Percentiles rank a stretch among this genome's conserved stretches.
Evolutionary conservation across 2,329 filamentous ascomycete genomes (phyloP).

Genomic region (Aspergillus hiratsukae): DNA sequence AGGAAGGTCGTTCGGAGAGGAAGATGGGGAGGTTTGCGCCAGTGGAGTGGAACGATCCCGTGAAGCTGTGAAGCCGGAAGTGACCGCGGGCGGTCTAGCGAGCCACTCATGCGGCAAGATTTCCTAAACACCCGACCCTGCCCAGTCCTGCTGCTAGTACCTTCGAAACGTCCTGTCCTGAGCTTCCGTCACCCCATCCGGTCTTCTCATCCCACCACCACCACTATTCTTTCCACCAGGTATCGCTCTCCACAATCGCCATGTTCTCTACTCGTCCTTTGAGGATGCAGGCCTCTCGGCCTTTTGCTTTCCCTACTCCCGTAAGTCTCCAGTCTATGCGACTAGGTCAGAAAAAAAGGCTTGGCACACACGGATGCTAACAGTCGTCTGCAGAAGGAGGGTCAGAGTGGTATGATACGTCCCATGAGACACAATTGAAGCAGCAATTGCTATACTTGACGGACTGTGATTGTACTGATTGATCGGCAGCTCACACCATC

Average conservation of each 20-base stretch:
- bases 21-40: constrained; percentile 27
- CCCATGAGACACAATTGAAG: constrained; percentile 8
- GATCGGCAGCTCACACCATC: constrained; percentile 76
- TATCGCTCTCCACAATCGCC: constrained; percentile 28
- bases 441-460: background rate
- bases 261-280: constrained; percentile 65
- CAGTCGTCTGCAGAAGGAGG: constrained; percentile 52
- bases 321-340: constrained; percentile 50
- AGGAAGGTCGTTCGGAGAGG: constrained; percentile 20
- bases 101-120: constrained; percentile 32
- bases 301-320: constrained; percentile 58
- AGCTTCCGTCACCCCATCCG: constrained; percentile 22
- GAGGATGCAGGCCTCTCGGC: constrained; percentile 53
- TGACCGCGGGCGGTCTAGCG: constrained; percentile 37
- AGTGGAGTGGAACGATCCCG: constrained; percentile 26
- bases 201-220: constrained; percentile 11
- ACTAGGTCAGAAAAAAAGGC: constrained; percentile 16
- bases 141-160: constrained; percentile 14
- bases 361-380: constrained; percentile 37
- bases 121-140: constrained; percentile 34
- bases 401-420: constrained; percentile 54
- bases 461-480: constrained; percentile 19
- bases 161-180: constrained; percentile 10
- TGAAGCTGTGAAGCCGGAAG: constrained; percentile 34
- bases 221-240: constrained; percentile 9